Evolutionary conservation across 768 basidiomycete genomes (phyloP), one percentile per base, ranked within the genome.

Genomic region (Lentinula raphanica): DNA sequence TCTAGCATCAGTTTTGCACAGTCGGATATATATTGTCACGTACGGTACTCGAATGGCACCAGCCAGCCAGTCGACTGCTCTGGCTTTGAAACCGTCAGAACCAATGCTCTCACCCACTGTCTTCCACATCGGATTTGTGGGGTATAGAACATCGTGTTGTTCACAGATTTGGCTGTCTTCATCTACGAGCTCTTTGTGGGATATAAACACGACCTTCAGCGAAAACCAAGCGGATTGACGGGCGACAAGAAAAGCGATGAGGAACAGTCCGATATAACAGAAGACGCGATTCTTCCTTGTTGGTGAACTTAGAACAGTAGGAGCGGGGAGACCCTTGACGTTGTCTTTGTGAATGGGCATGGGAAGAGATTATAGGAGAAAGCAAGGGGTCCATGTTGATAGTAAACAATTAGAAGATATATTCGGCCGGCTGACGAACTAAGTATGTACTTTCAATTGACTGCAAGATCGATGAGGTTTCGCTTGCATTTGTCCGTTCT

Each of bases 11-110:
- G 36, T 15, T 17, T 19, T 8, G 31, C 44, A 11, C 13, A 45
- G 28, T 17, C 9, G 31, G 8, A 25, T n/a, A 15, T 17, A n/a
- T 27, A 3, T 2, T 15, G n/a, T 56, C 15, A 62, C 66, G 61
- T 44, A 69, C 55, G 69, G 71, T 28, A 76, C 64, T 39, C 62
- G 54, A 17, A 76, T 69, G 27, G 74, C 74, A 3, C 67, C 70
- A 36, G 67, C 66, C 29, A 76, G 67, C 67, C 69, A 71, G 23
- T 66, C 64, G 25, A 69, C 64, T 2, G 70, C 71, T 42, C 65
- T 64, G 1, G n/a, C 44, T 59, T 67, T 65, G 63, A 70, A 75
- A 17, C 45, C 65, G 11, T 65, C 59, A 4, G 68, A 68, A 12
- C 53, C 56, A 49, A 68, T 57, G 17, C 12, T 11, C 17, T 56